Base-by-base conservation (phyloP, 352 stramenopile genomes). In the Elongisporangium anandrum region DNA sequence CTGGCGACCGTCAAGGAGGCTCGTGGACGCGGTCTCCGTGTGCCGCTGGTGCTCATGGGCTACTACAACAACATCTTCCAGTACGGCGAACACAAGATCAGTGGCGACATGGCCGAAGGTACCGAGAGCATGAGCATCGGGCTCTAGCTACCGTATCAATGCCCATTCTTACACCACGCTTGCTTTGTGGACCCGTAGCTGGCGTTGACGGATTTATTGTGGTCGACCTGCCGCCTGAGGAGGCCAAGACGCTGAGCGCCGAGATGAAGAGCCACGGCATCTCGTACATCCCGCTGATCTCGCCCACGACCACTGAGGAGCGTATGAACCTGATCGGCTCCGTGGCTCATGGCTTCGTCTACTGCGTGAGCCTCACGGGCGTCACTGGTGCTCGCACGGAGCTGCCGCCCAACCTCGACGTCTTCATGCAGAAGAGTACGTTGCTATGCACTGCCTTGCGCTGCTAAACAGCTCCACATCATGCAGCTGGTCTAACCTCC, bases 51-150 rank as follows among this genome's bases (percentile, higher is more conserved):
- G 61, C 90, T 99, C 51, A 99, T 99, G 97, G 97, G 97, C 49
- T 95, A 99, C 84, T 98, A 98, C 83, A 99, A 99, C 81, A 98
- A 98, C 56, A 97, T 99, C 62, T 69, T 98, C 58, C 93, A 98
- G 70, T 99, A 98, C 69, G 97, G 96, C 13, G 84, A 98, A 56
- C 85, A 97, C 47, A 92, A 93, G 59, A 87, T 99, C 49, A 93
- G 84, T 61, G 63, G 68, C 47, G 84, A 92, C 52, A 73, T 83
- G 29, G 72, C 86, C 54, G 94, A 96, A 75, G 74, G 79, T 74
- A 60, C 17, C 21, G 59, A 47, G 16, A 10, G 10, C 15, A 58
- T 38, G 55, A 4, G 23, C 12, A 15, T 41, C 16, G 21, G n/a
- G 6, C 19, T 48, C 57, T 49, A 55, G 20, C 15, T 45, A 20